Evolutionary conservation across 2,329 filamentous ascomycete genomes (phyloP).

Genomic region (Chalara sp.): DNA sequence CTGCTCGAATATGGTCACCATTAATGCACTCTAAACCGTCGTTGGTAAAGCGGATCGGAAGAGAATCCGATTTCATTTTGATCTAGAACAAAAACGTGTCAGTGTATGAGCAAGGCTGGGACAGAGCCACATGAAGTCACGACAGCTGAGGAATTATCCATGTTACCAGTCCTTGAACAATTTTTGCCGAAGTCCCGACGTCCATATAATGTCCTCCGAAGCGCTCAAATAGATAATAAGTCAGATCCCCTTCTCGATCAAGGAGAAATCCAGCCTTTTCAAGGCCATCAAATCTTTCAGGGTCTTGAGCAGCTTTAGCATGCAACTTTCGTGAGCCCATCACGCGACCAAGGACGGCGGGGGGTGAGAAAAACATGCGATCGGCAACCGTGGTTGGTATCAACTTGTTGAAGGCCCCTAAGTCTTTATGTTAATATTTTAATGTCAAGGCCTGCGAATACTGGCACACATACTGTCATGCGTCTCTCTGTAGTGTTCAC

Average conservation of each 20-base stretch:
- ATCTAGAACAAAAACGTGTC: too few species aligned
- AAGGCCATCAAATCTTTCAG: constrained; percentile 38
- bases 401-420: too few species aligned
- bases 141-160: too few species aligned
- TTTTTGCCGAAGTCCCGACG: constrained; percentile 43
- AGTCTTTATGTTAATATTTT: too few species aligned
- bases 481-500: too few species aligned
- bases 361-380: constrained; percentile 1
- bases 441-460: too few species aligned
- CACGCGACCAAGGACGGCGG: neutral
- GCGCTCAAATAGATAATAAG: constrained; percentile 47
- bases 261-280: constrained; percentile 48
- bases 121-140: too few species aligned
- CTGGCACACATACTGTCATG: too few species aligned
- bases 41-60: too few species aligned
- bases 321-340: neutral
- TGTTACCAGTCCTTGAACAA: too few species aligned
- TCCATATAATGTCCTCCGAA: constrained; percentile 53
- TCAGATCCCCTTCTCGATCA: constrained; percentile 47
- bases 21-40: constrained; percentile 32
- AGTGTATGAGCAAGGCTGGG: too few species aligned
- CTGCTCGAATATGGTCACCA: constrained; percentile 38
- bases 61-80: too few species aligned
- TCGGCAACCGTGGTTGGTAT: constrained; percentile 10
- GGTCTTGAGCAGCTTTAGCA: constrained; percentile 3